Evolutionary conservation across 2,329 filamentous ascomycete genomes (phyloP), one percentile per base, ranked within the genome.

Genomic region (Paraphaeosphaeria minitans): DNA sequence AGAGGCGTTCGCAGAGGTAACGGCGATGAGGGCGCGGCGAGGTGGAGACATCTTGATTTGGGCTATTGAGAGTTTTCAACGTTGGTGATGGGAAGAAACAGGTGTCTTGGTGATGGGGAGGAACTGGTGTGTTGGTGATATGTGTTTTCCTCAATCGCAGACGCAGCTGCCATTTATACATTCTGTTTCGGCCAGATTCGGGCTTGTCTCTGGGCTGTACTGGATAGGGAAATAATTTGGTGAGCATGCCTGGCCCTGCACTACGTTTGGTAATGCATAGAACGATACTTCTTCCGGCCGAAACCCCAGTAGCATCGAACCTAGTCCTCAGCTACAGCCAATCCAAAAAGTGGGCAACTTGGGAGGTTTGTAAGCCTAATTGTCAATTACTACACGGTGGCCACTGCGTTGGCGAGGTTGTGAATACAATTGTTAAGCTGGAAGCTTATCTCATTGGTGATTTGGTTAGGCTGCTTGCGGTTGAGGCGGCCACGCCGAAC

Each of bases 1-100:
- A 21, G 57, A 48, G 43, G 78, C 79, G 12, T 71, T 65, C 22
- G 80, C 79, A 9, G 79, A 81, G 39, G 80, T 81, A 41, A 81
- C 66, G 57, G 73, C 70, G 55, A 82, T 81, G 55, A 82, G 66
- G 53, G 79, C 80, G 57, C 73, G 73, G 45, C 75, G 77, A 35
- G 79, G 68, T 43, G 74, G 77, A 24, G 66, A 56, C 48, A 55
- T 59, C 22, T 10, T 29, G 27, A 21, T 12, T 29, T 16, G 47
- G 13, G 29, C 29, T 19, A 9, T 43, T 43, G 19, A 21, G 10
- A 43, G 4, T 14, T n/a, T 39, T 2, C 7, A 12, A 10, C 10
- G 7, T 10, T 22, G 12, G 13, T 43, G 19, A 43, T 4, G n/a
- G 10, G 1, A 13, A 5, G 41, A 19, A 3, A 8, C 19, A 43